Evolutionary conservation across 176 grass and related monocot species (phyloP).

Genomic region (Eleusine indica): DNA sequence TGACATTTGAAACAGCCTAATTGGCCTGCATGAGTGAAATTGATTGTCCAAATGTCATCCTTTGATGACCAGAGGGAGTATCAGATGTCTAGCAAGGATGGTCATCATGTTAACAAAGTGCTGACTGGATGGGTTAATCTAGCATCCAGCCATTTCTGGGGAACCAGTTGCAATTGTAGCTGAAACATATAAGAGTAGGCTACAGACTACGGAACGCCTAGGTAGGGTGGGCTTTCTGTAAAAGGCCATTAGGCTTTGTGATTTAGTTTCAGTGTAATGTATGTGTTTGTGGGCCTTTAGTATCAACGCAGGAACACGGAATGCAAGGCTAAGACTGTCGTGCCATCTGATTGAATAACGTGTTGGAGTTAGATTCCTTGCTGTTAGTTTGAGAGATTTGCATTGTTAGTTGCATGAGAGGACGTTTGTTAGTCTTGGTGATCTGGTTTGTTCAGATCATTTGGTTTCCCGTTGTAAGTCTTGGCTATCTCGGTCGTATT

Average conservation of each 20-base stretch:
- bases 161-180: slow-evolving; percentile 9
- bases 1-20: background rate
- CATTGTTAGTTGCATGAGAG: no score
- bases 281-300: no score
- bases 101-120: background rate
- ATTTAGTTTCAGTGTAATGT: slow-evolving; percentile 1
- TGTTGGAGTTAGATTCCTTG: no score
- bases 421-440: no score
- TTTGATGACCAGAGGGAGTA: background rate
- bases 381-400: no score
- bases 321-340: no score
- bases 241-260: background rate
- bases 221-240: background rate
- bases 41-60: background rate
- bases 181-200: background rate
- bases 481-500: no score
- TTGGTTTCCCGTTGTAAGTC: no score
- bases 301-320: no score
- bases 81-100: slow-evolving; percentile 4
- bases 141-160: background rate
- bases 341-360: no score
- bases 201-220: background rate
- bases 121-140: background rate
- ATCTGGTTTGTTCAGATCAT: no score
- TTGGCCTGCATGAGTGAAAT: background rate